Conservation (phyloP, 2,329 filamentous ascomycete species). For the Alternaria rosae region DNA sequence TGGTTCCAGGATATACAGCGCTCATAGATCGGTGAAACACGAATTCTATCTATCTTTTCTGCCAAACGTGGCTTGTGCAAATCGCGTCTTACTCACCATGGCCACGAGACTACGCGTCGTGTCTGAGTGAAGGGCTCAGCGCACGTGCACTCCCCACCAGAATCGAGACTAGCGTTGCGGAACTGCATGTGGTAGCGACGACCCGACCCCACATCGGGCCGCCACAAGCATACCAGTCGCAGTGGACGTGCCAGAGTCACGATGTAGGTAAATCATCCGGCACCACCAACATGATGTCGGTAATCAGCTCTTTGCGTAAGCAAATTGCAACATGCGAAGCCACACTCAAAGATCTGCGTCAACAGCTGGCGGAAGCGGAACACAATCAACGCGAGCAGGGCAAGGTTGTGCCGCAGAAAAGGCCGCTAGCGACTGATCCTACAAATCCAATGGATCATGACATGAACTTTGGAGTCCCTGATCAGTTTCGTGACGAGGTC, state of each 20-base stretch:
- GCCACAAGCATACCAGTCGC: conserved; percentile 5
- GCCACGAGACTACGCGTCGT: background rate
- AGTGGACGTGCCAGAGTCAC: conserved; percentile 8
- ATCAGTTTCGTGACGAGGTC: conserved; percentile 54
- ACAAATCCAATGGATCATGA: conserved; percentile 43
- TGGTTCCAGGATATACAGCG: background rate
- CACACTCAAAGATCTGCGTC: conserved; percentile 50
- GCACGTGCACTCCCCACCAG: background rate
- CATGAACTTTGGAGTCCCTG: conserved; percentile 52
- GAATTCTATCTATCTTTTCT: background rate
- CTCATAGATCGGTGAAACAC: background rate
- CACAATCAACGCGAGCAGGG: conserved; percentile 38
- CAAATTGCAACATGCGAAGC: conserved; percentile 54
- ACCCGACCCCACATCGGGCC: conserved; percentile 12
- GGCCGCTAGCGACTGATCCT: conserved; percentile 24
- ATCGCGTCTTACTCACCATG: background rate
- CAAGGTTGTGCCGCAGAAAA: conserved; percentile 30
- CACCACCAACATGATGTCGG: conserved; percentile 18
- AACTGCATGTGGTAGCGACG: background rate
- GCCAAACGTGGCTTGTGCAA: background rate
- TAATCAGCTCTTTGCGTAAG: conserved; percentile 50
- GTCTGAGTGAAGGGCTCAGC: background rate
- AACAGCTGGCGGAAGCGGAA: conserved; percentile 54
- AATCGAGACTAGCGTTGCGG: background rate
- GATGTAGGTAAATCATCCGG: conserved; percentile 3